A percentile compares a stretch with the other conserved stretches of the same genome.
phyloP scores from a whole-genome alignment of 805 yeast species.

The Schwanniomyces yamadae region DNA sequence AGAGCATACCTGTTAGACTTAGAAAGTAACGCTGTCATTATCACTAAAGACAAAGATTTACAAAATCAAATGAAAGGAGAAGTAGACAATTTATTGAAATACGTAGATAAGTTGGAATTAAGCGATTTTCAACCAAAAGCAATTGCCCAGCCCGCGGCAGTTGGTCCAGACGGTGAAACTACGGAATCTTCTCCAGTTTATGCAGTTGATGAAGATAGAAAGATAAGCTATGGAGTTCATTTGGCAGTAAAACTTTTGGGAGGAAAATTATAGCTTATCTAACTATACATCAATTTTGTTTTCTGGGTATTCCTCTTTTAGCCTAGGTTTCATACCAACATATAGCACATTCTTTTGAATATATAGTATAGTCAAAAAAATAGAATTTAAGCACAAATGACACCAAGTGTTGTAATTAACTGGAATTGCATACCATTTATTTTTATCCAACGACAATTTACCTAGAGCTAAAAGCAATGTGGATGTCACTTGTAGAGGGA shows the following conservation, averaged over 20 bases:
- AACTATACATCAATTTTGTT: not conserved
- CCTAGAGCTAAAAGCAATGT: slow-evolving; percentile 9
- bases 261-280: slow-evolving; percentile 39
- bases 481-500: slow-evolving; percentile 5
- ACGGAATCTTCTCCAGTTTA: slow-evolving; percentile 11
- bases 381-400: slow-evolving; percentile 2
- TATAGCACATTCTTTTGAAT: slow-evolving; percentile 7
- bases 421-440: slow-evolving; percentile 20
- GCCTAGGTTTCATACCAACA: too few species aligned
- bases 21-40: slow-evolving; percentile 79
- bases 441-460: slow-evolving; percentile 5
- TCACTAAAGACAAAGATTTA: slow-evolving; percentile 66
- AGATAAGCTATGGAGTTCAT: slow-evolving; percentile 61
- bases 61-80: slow-evolving; percentile 60
- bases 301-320: too few species aligned
- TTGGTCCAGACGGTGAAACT: slow-evolving; percentile 3
- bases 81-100: slow-evolving; percentile 53
- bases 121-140: slow-evolving; percentile 54
- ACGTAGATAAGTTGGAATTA: slow-evolving; percentile 53
- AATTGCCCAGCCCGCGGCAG: slow-evolving; percentile 8
- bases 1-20: slow-evolving; percentile 85
- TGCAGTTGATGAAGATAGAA: slow-evolving; percentile 55
- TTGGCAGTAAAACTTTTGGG: slow-evolving; percentile 65
- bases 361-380: slow-evolving; percentile 4
- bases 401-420: slow-evolving; percentile 19